These are phyloP conservation scores for Borovskyia barvae DNA, from an alignment of 208 protist genomes.

Conservation along the genomic window DNA sequence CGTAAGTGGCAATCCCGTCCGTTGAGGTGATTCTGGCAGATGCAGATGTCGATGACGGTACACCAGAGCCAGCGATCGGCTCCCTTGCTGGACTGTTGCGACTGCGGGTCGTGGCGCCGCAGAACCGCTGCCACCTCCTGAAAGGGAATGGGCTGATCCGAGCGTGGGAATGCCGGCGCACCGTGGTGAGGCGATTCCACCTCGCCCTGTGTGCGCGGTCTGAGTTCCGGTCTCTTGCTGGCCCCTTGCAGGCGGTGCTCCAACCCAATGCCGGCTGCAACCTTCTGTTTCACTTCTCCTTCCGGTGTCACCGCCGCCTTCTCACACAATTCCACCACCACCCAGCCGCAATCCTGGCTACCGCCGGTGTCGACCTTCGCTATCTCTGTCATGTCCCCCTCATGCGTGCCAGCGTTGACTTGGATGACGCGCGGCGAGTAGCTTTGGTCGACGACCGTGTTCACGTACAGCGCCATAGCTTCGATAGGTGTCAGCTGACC, in stretches of 20 bases:
- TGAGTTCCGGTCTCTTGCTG: no score
- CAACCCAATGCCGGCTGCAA: neutral
- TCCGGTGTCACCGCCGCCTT: conserved; percentile 9
- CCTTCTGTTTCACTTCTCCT: neutral
- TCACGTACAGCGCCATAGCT: conserved; percentile 61
- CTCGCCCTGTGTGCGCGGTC: no score
- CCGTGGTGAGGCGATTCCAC: no score
- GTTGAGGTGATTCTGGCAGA: conserved; percentile 79
- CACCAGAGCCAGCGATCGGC: conserved; percentile 58
- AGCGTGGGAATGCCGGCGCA: no score
- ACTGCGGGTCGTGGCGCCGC: conserved; percentile 3
- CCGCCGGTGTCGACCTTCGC: conserved; percentile 33
- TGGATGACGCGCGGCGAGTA: conserved; percentile 79
- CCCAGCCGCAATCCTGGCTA: conserved; percentile 56
- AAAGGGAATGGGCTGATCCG: no score
- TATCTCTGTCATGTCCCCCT: conserved; percentile 69
- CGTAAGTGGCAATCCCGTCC: conserved; percentile 84
- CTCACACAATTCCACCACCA: conserved; percentile 35
- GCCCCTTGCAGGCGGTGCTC: no score
- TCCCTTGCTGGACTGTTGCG: conserved; percentile 11
- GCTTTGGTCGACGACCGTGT: conserved; percentile 78
- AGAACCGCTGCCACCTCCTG: conserved; percentile 19
- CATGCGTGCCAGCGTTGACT: conserved; percentile 64
- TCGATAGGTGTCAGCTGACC: conserved; percentile 45
- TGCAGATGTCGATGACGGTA: conserved; percentile 47